phyloP scores from a whole-genome alignment of 2,329 filamentous ascomycete species.

The Diaporthe destruens region DNA sequence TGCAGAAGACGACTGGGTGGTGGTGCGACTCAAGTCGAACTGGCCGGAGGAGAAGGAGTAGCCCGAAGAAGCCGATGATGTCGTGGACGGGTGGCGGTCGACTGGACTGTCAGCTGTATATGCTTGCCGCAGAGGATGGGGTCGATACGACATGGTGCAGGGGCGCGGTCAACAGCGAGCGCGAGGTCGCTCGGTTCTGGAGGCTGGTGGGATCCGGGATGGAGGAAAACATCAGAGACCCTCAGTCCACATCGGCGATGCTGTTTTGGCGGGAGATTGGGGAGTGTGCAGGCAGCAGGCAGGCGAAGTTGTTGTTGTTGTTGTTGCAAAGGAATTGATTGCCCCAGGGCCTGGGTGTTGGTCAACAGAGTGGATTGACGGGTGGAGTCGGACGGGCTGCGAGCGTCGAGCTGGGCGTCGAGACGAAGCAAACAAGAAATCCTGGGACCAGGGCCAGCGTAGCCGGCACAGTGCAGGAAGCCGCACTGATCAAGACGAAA shows the following conservation, averaged over 20 bases:
- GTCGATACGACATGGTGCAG: constrained; percentile 66
- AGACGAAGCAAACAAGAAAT: constrained; percentile 35
- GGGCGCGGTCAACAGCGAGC: constrained; percentile 34
- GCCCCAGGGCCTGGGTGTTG: constrained; percentile 35
- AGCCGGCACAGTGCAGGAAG: constrained; percentile 19
- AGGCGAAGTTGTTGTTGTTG: not conserved
- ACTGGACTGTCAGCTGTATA: constrained; percentile 64
- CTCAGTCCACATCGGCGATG: constrained; percentile 31
- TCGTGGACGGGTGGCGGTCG: constrained; percentile 75
- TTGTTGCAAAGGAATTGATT: constrained; percentile 23
- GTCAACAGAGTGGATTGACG: constrained; percentile 37
- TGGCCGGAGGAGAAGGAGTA: constrained; percentile 70
- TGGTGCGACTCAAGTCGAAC: constrained; percentile 71
- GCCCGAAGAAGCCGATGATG: constrained; percentile 77
- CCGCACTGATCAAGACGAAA: constrained; percentile 35
- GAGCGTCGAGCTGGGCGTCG: constrained; percentile 33
- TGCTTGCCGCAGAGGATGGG: constrained; percentile 70
- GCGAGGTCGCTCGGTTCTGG: constrained; percentile 36
- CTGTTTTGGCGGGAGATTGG: not conserved
- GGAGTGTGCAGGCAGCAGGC: not conserved
- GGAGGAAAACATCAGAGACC: constrained; percentile 37
- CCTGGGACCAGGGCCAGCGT: constrained; percentile 14
- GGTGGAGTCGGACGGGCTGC: constrained; percentile 34
- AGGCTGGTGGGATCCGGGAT: constrained; percentile 29
- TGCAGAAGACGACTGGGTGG: constrained; percentile 79